Base-by-base conservation (phyloP, 108 stramenopile genomes). In the Fragilariopsis cylindrus region DNA sequence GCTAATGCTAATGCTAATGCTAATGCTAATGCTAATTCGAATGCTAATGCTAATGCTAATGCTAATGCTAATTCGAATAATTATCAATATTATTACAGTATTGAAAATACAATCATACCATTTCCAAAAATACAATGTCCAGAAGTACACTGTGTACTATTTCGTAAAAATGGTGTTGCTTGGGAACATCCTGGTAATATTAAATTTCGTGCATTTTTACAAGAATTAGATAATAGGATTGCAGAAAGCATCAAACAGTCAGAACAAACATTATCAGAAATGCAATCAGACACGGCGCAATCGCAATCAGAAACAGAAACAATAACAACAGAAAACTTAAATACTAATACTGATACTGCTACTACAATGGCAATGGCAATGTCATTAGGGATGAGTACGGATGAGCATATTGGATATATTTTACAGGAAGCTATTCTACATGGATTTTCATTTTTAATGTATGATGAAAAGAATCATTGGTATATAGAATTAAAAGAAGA, bases 121-220 rank as follows among this genome's bases (percentile, higher is more conserved):
- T 63, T 63, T 13, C 62, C 62, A 4, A 42, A 63, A 12, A 63
- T 63, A 11, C 43, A 63, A 45, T 63, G 62, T 2, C 62, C 62
- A 9, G 62, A 63, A 63, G 46, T 63, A 3, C 43, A 63, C 16
- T 63, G 62, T 15, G 62, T 63, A 16, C 11, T 63, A 43, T 63
- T 63, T n/a, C 62, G 46, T n/a, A 63, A 63, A 40, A 63, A 63
- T 41, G 62, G 62, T 13, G 62, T 63, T n/a, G 62, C 62, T 41
- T 63, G 62, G 62, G 62, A 63, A 11, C 45, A 45, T 63, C 62
- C 62, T 5, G 62, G 62, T n/a, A 63, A 63, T 12, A n/a, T 63
- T 9, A 43, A 41, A 41, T 63, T 63, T 63, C 62, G 62, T 41
- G 62, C 62, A 5, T 63, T 63, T 40, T 44, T 63, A 3, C 43